A percentile compares a stretch with the other conserved stretches of the same genome.
phyloP scores from a whole-genome alignment of 768 basidiomycete genomes.

The Infundibulicybe gibba region DNA sequence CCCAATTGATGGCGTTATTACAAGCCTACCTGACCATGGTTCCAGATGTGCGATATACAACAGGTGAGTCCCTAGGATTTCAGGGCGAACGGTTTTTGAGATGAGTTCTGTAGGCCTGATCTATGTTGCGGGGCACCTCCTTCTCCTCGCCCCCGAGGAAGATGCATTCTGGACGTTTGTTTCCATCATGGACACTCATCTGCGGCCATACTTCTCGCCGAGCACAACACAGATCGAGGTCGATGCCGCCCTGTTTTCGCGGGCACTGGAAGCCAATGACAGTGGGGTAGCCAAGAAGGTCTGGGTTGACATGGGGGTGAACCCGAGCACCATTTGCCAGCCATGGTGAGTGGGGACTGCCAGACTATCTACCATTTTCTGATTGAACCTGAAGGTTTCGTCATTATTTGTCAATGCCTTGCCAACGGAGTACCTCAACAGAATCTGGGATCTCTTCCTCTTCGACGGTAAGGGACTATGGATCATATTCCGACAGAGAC shows the following conservation, averaged over 20 bases:
- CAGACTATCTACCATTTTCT: neutral
- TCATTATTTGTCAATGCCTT: conserved; percentile 67
- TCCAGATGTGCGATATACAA: conserved; percentile 69
- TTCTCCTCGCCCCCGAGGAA: conserved; percentile 78
- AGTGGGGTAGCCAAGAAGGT: conserved; percentile 59
- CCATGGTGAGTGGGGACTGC: conserved; percentile 47
- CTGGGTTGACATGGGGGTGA: conserved; percentile 59
- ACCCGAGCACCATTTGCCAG: conserved; percentile 52
- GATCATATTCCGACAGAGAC: too few species aligned
- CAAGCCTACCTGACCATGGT: conserved; percentile 86
- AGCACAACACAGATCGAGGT: conserved; percentile 66
- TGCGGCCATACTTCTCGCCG: conserved; percentile 74
- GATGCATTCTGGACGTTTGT: conserved; percentile 92
- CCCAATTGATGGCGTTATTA: conserved; percentile 52
- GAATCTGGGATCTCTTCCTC: conserved; percentile 82
- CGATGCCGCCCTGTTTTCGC: conserved; percentile 67
- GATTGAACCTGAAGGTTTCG: conserved; percentile 52
- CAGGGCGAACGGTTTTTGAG: neutral
- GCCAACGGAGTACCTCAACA: conserved; percentile 60
- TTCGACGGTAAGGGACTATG: conserved; percentile 61
- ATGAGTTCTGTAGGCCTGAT: conserved; percentile 49
- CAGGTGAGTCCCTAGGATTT: conserved; percentile 41
- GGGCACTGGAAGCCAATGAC: conserved; percentile 65
- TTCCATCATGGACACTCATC: conserved; percentile 79
- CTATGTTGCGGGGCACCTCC: conserved; percentile 65